phyloP scores from a whole-genome alignment of 305 asterid genomes.

The Fraxinus nigra region DNA sequence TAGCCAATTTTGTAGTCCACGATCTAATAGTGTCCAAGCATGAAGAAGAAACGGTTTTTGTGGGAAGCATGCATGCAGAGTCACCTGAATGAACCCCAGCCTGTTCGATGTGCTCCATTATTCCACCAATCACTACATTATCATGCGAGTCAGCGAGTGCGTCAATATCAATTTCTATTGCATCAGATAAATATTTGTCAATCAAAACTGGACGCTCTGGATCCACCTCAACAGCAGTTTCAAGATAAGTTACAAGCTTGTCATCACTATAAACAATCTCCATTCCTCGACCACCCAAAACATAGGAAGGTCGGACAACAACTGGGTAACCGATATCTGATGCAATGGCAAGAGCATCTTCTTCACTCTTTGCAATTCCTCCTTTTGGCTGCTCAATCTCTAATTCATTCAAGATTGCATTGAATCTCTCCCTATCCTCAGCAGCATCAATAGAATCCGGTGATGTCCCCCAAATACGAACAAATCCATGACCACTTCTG shows the following conservation, averaged over 20 bases:
- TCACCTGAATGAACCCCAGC: slow-evolving; percentile 99
- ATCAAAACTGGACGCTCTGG: slow-evolving; percentile 90
- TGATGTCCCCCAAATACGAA: slow-evolving; percentile 93
- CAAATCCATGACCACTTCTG: slow-evolving; percentile 62
- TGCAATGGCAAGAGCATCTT: slow-evolving; percentile 86
- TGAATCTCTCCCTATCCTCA: slow-evolving; percentile 90
- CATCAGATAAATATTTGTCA: slow-evolving; percentile 84
- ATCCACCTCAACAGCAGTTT: slow-evolving; percentile 90
- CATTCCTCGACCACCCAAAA: slow-evolving; percentile 94
- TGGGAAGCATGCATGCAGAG: slow-evolving; percentile 96
- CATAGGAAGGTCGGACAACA: slow-evolving; percentile 95
- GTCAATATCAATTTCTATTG: slow-evolving; percentile 85
- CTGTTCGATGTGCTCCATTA: slow-evolving; percentile 98
- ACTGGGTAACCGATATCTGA: slow-evolving; percentile 87
- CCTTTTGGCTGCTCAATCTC: slow-evolving; percentile 91
- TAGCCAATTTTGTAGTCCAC: slow-evolving; percentile 81
- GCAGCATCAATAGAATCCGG: slow-evolving; percentile 97
- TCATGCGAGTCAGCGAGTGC: slow-evolving; percentile 76
- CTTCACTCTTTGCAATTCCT: slow-evolving; percentile 91
- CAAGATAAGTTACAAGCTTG: slow-evolving; percentile 68
- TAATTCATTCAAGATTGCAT: slow-evolving; percentile 71
- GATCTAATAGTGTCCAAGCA: slow-evolving; percentile 73
- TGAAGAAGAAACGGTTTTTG: slow-evolving; percentile 61
- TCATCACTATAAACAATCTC: slow-evolving; percentile 93
- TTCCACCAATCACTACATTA: slow-evolving; percentile 94